phyloP scores from a whole-genome alignment of 352 stramenopile species.

The Phytopythium cucurbitacearum region DNA sequence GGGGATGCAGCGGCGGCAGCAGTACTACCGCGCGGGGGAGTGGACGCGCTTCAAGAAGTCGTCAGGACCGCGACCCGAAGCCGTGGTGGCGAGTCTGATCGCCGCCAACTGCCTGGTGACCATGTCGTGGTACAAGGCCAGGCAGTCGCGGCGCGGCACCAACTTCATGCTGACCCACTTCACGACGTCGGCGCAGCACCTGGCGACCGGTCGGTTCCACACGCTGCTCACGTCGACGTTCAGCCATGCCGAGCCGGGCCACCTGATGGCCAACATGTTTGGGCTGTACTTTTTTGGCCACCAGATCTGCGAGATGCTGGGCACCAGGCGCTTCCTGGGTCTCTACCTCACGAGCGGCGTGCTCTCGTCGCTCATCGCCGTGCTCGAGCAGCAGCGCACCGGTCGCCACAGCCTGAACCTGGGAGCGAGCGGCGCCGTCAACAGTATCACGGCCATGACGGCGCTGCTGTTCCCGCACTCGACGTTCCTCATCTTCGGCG shows the following conservation, averaged over 20 bases:
- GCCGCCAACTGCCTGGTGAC: constrained; percentile 50
- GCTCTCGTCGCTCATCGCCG: constrained; percentile 52
- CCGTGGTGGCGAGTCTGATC: constrained; percentile 49
- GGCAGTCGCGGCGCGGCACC: constrained; percentile 34
- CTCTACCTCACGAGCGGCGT: constrained; percentile 73
- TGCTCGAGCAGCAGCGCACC: constrained; percentile 52
- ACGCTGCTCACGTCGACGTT: constrained; percentile 75
- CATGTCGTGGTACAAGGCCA: constrained; percentile 53
- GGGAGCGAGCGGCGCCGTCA: constrained; percentile 73
- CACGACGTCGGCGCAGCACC: constrained; percentile 66
- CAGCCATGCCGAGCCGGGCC: constrained; percentile 49
- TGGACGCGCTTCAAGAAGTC: constrained; percentile 14
- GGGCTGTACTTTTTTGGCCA: constrained; percentile 75
- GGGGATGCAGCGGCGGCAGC: constrained; percentile 12
- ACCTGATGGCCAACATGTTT: constrained; percentile 71
- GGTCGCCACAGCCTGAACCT: constrained; percentile 46
- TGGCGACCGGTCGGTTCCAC: constrained; percentile 59
- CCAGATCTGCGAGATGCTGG: constrained; percentile 65
- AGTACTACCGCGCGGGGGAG: constrained; percentile 18
- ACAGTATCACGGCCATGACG: constrained; percentile 70
- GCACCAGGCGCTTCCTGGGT: constrained; percentile 57
- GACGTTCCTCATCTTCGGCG: constrained; percentile 72
- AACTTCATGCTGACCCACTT: constrained; percentile 69
- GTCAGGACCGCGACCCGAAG: constrained; percentile 23
- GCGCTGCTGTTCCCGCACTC: constrained; percentile 66